Evolutionary conservation across 768 basidiomycete genomes (phyloP).

Genomic region (Baorangia bicolor): DNA sequence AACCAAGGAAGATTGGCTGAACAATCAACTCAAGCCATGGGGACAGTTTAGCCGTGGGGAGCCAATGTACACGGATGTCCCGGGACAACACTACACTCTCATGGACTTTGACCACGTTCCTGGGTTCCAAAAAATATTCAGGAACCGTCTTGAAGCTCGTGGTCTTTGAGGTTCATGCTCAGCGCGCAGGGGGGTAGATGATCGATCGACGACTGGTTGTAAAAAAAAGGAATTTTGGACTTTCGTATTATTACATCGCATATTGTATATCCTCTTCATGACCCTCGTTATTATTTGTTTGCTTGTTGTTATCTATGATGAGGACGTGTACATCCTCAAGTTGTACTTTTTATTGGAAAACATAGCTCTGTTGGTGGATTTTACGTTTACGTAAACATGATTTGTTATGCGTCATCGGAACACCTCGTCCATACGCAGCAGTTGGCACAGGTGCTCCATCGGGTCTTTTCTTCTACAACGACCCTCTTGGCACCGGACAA

Average conservation of each 20-base stretch:
- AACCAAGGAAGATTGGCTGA: constrained; percentile 20
- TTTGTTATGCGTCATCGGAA: background rate
- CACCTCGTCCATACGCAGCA: background rate
- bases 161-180: constrained; percentile 9
- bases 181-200: background rate
- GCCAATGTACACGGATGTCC: constrained; percentile 17
- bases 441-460: background rate
- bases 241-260: background rate
- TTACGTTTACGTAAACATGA: constrained; percentile 9
- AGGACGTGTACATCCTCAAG: background rate
- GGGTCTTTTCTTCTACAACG: background rate
- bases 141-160: constrained; percentile 21
- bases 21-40: constrained; percentile 23
- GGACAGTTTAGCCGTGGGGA: constrained; percentile 14
- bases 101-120: constrained; percentile 29
- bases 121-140: constrained; percentile 27
- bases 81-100: constrained; percentile 23
- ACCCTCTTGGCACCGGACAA: background rate
- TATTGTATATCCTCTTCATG: background rate
- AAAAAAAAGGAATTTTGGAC: background rate
- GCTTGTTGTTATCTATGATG: background rate
- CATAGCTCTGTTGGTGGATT: background rate
- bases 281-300: background rate
- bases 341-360: background rate
- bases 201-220: too few species aligned